Base-by-base conservation (phyloP, 169 alveolate genomes). In the Plasmodium ovale region DNA sequence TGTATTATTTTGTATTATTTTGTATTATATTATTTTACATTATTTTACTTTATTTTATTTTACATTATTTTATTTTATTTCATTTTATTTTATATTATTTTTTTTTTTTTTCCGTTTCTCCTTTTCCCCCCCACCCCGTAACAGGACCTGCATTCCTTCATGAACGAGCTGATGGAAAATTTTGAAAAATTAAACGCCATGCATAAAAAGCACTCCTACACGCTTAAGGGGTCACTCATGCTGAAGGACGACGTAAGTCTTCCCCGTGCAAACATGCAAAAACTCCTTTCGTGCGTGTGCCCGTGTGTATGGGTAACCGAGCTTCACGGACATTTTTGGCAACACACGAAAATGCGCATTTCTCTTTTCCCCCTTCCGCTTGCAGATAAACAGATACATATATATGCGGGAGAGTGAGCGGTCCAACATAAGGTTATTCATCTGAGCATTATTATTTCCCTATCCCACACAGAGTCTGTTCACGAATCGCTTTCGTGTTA, bases 391-490 rank as follows among this genome's bases (percentile, higher is more conserved):
- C 67, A 77, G 65, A 64, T 77, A 77, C 12, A 77, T 77, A 77
- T 77, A 60, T 37, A 77, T 77, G 88, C 27, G 88, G 1, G 88
- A 77, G 19, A 59, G 88, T 47, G 88, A 77, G 27, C 70, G 88
- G 2, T 77, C 88, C 27, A 60, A 65, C 19, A 77, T 77, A 60
- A 77, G 88, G 88, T 77, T 23, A 58, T 73, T 6, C 56, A 47
- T 33, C 7, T 64, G 6, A 19, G 0, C 1, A 12, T 56, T 5
- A 19, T 56, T 0, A 12, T 10, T 53, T 16, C 21, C 9, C 21
- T 12, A 12, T 16, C 27, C 1, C 31, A 21, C 58, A 1, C 31
- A 14, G 59, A 6, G 56, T 14, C 14, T 4, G 42, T 5, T 1
- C 10, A 16, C 42, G 16, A 7, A 62, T 21, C 72, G 19, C 7